Evolutionary conservation across 2,329 filamentous ascomycete genomes (phyloP), one percentile per base, ranked within the genome.

Genomic region (Orbilia blumenaviensis): DNA sequence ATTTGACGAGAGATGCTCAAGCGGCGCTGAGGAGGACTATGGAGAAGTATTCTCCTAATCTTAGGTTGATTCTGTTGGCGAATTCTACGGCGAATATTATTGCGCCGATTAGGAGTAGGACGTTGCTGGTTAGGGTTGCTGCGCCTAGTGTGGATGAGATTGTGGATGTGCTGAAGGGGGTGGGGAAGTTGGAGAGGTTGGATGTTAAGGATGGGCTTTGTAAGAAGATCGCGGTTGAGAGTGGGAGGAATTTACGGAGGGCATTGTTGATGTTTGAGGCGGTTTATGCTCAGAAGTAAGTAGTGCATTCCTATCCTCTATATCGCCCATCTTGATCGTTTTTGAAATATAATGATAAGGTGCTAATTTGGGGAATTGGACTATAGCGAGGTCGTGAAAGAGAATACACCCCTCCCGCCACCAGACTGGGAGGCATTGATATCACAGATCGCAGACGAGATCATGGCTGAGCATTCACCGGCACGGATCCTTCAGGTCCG

Each of bases 41-140:
- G 95, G 95, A 99, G 85, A 99, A 99, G 84, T 99, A 99, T 86
- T 96, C 92, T 81, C 94, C 94, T 12, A 99, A 99, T 82, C 81
- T 99, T 81, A 88, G 95, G 21, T 84, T 99, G 80, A 98, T 99
- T 56, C 85, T 99, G 75, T 85, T 99, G 75, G 95, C 95, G 56
- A 98, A 98, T 82, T 96, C 92, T 79, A 99, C 95, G 21, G 94
- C 94, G 78, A 98, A 98, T 81, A 99, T 99, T 80, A 99, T 99
- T 83, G 94, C 95, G n/a, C 95, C 95, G 0, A 99, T 99, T 82
- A 89, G 94, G 78, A 96, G 92, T 80, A 88, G 95, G 83, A 97
- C 94, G 63, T 85, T 99, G 82, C 87, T 99, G 58, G 93, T 99
- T 66, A 88, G 95, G 79, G 95, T 99, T 25, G 90, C 95, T 12